phyloP scores from a whole-genome alignment of 192 early-diverging fungal genomes.

The Linnemannia exigua region DNA sequence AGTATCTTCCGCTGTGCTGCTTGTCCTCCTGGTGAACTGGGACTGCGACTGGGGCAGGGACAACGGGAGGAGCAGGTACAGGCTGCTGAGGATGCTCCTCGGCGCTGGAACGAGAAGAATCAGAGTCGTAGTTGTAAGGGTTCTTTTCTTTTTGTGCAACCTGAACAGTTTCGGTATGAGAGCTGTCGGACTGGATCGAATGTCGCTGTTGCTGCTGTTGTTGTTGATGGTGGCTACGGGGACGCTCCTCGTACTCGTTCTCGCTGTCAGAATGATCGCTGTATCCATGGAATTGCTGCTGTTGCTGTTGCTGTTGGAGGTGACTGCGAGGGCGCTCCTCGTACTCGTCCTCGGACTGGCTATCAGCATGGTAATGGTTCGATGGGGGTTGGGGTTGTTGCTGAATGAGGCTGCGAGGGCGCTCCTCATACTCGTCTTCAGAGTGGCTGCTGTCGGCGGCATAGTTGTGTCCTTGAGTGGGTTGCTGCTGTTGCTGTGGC shows the following conservation, averaged over 20 bases:
- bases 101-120: background rate
- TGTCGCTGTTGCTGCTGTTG: background rate
- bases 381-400: background rate
- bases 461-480: background rate
- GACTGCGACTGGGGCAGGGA: background rate
- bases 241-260: background rate
- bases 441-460: background rate
- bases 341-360: slow-evolving; percentile 5
- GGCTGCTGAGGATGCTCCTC: background rate
- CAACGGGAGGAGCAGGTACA: background rate
- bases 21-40: slow-evolving; percentile 1
- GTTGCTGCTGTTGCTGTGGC: background rate
- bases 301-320: background rate
- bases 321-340: background rate
- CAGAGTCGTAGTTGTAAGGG: slow-evolving; percentile 8
- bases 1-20: background rate
- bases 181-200: background rate
- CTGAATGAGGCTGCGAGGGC: background rate
- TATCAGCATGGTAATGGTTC: background rate
- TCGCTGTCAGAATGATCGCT: background rate
- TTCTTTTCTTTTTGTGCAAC: background rate
- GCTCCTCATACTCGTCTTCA: background rate
- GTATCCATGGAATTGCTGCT: background rate
- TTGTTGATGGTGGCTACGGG: slow-evolving; percentile 3
- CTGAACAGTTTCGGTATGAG: background rate